Evolutionary conservation across 257 asterid species (phyloP), one percentile per base, ranked within the genome.

Genomic region (Solanum arcanum): DNA sequence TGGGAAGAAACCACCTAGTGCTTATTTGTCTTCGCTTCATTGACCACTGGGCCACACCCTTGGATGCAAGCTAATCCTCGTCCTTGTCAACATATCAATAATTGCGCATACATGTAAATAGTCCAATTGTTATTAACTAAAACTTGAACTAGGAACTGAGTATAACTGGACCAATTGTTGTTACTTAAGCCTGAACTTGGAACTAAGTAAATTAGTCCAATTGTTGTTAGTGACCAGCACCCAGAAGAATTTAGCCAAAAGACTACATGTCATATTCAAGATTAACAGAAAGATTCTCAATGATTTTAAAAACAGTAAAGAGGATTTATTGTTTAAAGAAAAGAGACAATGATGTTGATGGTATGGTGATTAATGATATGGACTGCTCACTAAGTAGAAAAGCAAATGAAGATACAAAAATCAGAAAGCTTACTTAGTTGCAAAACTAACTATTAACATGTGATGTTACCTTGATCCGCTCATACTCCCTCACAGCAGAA

Each of bases 401-500:
- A 18, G 85, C 56, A 47, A 47, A 47, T 47, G 69, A 81, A 29
- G 41, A 78, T 47, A 49, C 69, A 18, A 81, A 49, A 49, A 31
- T 80, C 29, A 81, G 85, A 47, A 47, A 80, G 68, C 85, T 47
- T 81, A 12, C 27, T 81, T 31, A 49, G 69, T 49, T 81, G 69
- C 69, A 20, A 27, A 73, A 86, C 78, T 69, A 89, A 88, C 87
- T 89, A 90, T 35, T 62, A 12, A 33, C 33, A 73, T 27, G 35
- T 29, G 49, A 84, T 33, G 70, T 42, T 93, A 95, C 99, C 99
- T 95, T 95, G 91, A 97, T 94, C 86, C 87, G 92, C 85, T 95
- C 95, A 86, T 95, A 97, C 85, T 97, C 98, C 88, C 88, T 88
- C 86, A 91, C 90, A 66, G 99, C 99, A 90, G 92, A 85, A 88